phyloP scores from a whole-genome alignment of 768 basidiomycete species.

The Psilocybe cyanescens region DNA sequence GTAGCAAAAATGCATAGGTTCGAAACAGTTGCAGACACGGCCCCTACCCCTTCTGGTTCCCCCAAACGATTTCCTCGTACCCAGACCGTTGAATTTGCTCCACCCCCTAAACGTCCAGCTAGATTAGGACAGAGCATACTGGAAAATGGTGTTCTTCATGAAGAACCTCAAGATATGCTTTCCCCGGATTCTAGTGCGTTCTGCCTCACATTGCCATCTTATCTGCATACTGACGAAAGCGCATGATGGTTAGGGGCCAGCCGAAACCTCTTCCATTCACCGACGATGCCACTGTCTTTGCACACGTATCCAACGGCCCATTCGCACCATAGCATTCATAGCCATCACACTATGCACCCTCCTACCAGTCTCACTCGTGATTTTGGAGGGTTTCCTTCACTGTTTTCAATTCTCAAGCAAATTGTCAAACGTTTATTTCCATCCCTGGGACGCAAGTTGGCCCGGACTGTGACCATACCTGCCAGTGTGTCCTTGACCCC shows the following conservation, averaged over 20 bases:
- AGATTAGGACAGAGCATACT: conserved; percentile 18
- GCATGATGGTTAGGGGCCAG: conserved; percentile 8
- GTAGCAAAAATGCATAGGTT: conserved; percentile 39
- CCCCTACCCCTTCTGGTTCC: conserved; percentile 13
- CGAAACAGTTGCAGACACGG: conserved; percentile 35
- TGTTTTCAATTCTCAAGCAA: conserved; percentile 52
- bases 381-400: conserved; percentile 81
- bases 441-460: conserved; percentile 54
- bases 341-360: conserved; percentile 19
- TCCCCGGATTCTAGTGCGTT: conserved; percentile 7
- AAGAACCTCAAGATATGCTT: conserved; percentile 4
- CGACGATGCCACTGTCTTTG: conserved; percentile 14
- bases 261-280: conserved; percentile 6
- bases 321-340: conserved; percentile 8
- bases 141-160: conserved; percentile 9
- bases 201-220: background rate
- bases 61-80: conserved; percentile 37
- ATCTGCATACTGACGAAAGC: background rate
- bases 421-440: conserved; percentile 69
- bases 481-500: conserved; percentile 64
- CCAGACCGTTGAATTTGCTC: conserved; percentile 45
- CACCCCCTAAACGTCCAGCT: conserved; percentile 32
- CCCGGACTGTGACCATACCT: conserved; percentile 77
- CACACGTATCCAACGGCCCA: conserved; percentile 19
- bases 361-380: conserved; percentile 41